Evolutionary conservation across 2,329 filamentous ascomycete species (phyloP).

Genomic region (Pseudogymnoascus sp.): DNA sequence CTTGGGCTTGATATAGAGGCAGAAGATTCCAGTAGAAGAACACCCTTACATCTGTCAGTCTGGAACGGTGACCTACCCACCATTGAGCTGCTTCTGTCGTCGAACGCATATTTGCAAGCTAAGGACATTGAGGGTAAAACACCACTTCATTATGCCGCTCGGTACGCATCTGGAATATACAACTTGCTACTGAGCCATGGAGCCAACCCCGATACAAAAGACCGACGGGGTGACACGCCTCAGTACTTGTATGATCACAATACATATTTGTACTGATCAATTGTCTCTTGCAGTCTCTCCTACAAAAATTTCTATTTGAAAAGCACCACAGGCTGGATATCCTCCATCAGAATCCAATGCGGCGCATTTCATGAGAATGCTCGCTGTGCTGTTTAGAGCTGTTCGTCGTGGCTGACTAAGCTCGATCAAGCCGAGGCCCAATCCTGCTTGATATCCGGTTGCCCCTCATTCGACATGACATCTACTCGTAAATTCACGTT

Average conservation of each 20-base stretch:
- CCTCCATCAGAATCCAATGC: neutral
- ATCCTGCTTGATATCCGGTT: neutral
- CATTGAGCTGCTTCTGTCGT: neutral
- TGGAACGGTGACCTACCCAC: neutral
- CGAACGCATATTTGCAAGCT: neutral
- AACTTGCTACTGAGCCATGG: neutral
- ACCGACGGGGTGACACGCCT: slow-evolving; percentile 36
- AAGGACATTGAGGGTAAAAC: neutral
- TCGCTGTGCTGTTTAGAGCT: neutral
- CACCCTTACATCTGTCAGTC: neutral
- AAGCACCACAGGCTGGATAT: neutral
- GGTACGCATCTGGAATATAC: neutral
- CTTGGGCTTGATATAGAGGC: neutral
- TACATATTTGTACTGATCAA: neutral
- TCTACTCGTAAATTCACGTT: neutral
- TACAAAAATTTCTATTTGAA: neutral
- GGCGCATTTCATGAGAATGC: no score
- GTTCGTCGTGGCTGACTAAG: neutral
- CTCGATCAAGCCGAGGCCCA: neutral
- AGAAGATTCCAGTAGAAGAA: neutral
- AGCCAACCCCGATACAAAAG: neutral
- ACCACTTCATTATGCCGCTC: neutral
- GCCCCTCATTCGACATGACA: neutral
- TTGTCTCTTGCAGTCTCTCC: neutral
- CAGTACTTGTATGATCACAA: slow-evolving; percentile 44